These are phyloP conservation scores for Silene conica DNA, from an alignment of 148 eudicot species.

Conservation along the genomic window DNA sequence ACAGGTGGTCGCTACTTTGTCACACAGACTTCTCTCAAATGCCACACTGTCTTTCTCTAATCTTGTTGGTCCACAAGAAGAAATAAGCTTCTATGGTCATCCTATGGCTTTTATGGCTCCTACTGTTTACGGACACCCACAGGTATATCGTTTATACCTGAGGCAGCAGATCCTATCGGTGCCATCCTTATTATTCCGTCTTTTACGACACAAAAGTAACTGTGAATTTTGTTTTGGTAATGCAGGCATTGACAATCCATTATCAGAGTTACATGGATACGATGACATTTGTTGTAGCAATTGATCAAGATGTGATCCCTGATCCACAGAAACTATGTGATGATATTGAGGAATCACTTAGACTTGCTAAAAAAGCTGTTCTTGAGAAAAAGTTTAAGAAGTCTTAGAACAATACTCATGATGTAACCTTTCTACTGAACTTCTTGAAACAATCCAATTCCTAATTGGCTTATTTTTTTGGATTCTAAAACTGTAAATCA, in stretches of 20 bases:
- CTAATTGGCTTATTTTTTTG: too few species aligned
- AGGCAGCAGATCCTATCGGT: too few species aligned
- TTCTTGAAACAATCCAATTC: too few species aligned
- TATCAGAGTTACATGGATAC: conserved; percentile 45
- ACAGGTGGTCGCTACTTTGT: conserved; percentile 30
- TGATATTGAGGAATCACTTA: conserved; percentile 48
- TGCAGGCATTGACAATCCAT: conserved; percentile 60
- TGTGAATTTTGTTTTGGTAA: neutral
- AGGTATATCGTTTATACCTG: conserved; percentile 24
- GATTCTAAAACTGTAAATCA: too few species aligned
- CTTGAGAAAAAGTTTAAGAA: conserved; percentile 11
- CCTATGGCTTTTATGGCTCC: conserved; percentile 56
- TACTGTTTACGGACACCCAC: conserved; percentile 49
- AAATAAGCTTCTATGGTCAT: conserved; percentile 58
- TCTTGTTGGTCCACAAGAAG: conserved; percentile 66
- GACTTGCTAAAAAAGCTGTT: conserved; percentile 34
- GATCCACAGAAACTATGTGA: conserved; percentile 57
- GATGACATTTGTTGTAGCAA: conserved; percentile 40
- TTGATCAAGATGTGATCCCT: conserved; percentile 41
- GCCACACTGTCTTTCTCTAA: conserved; percentile 57
- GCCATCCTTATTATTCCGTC: too few species aligned
- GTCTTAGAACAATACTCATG: neutral
- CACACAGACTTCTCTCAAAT: conserved; percentile 20
- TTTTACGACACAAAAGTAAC: too few species aligned
- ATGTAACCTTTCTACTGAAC: too few species aligned